Evolutionary conservation across 2,329 filamentous ascomycete genomes (phyloP).

Genomic region (Botrytis paeoniae): DNA sequence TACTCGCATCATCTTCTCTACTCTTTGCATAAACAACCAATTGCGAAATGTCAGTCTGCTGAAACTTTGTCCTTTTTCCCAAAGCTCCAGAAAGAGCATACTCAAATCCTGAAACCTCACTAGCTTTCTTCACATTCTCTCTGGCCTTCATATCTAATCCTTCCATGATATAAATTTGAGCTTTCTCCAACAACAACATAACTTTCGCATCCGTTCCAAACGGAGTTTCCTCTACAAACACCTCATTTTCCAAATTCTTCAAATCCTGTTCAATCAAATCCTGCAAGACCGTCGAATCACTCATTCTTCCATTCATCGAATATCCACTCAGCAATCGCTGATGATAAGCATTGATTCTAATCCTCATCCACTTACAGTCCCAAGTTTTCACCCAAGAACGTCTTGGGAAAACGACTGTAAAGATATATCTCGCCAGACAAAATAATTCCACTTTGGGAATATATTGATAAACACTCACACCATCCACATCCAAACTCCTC

Average conservation of each 20-base stretch:
- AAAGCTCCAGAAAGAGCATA: constrained; percentile 84
- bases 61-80: constrained; percentile 80
- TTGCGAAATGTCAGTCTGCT: constrained; percentile 79
- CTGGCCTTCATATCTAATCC: constrained; percentile 75
- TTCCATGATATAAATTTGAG: constrained; percentile 79
- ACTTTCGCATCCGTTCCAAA: constrained; percentile 54
- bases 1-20: constrained; percentile 38
- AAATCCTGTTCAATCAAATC: constrained; percentile 58
- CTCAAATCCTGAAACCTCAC: constrained; percentile 64
- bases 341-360: constrained; percentile 73
- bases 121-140: constrained; percentile 66
- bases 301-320: constrained; percentile 36
- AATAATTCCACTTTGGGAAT: constrained; percentile 84
- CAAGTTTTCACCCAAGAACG: constrained; percentile 27
- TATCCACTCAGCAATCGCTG: constrained; percentile 55
- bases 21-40: constrained; percentile 88
- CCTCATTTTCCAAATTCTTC: constrained; percentile 44
- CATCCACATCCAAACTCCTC: constrained; percentile 72
- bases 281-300: constrained; percentile 60
- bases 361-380: constrained; percentile 44
- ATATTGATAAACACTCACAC: constrained; percentile 79
- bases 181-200: constrained; percentile 76
- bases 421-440: constrained; percentile 61
- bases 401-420: constrained; percentile 40
- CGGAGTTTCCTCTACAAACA: constrained; percentile 39